Evolutionary conservation across 2,329 filamentous ascomycete genomes (phyloP), one percentile per base, ranked within the genome.

Genomic region (Cladophialophora exuberans): DNA sequence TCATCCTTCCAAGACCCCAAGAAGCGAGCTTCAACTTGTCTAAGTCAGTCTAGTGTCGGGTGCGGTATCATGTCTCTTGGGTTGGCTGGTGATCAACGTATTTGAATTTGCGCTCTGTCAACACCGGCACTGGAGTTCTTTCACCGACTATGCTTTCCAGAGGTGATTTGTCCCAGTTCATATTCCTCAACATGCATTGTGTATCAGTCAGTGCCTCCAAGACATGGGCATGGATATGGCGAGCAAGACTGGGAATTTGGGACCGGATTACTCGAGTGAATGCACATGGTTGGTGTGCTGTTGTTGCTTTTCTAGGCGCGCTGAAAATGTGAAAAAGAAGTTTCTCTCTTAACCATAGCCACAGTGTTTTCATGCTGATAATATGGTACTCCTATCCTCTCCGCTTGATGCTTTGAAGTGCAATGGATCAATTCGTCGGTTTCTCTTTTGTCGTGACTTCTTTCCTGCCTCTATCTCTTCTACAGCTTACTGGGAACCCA

Each of bases 401-500:
- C 39, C 39, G 22, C 18, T 42, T 42, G n/a, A n/a, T n/a, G n/a
- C n/a, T n/a, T n/a, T n/a, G n/a, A n/a, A n/a, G n/a, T n/a, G n/a
- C n/a, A n/a, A n/a, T n/a, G n/a, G n/a, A n/a, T n/a, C n/a, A n/a
- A n/a, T n/a, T n/a, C n/a, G n/a, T n/a, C n/a, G n/a, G n/a, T n/a
- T n/a, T 18, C 35, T 13, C 1, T 11, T 17, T 10, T 26, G 33
- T 48, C 33, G 3, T 20, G 6, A 28, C 26, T 9, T 15, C 23
- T 23, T 33, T 10, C 9, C 26, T 35, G n/a, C 38, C 2, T 43
- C n/a, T 42, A 22, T 18, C 28, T 36, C 36, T 43, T 36, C 33
- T 48, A 74, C 52, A 74, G 54, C 61, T 74, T 74, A 58, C 70
- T 73, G 51, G 68, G 76, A 64, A 76, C 81, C 87, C 88, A 92